Evolutionary conservation across 164 flowering plant species (phyloP).

Genomic region (Liquidambar formosana): DNA sequence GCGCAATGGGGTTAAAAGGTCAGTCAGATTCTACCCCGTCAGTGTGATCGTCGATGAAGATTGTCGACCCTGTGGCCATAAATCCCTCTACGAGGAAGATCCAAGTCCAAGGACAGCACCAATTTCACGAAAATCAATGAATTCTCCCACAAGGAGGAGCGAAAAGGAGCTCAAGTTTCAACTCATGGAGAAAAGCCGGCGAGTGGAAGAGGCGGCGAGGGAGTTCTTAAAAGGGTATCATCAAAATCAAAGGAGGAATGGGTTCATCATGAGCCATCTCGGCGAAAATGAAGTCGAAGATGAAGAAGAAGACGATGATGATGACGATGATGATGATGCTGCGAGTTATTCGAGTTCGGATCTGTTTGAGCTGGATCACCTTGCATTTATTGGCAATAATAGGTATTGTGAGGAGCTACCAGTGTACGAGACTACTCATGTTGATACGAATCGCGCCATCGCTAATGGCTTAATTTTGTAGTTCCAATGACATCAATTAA

Average conservation of each 20-base stretch:
- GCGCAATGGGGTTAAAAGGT: slow-evolving; percentile 36
- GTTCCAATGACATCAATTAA: too few species aligned
- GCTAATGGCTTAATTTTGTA: slow-evolving; percentile 24
- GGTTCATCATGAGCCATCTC: background rate
- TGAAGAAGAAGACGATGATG: slow-evolving; percentile 18
- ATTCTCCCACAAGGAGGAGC: slow-evolving; percentile 17
- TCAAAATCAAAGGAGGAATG: slow-evolving; percentile 30
- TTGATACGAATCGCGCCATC: slow-evolving; percentile 31
- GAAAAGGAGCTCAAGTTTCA: slow-evolving; percentile 32
- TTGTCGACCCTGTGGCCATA: slow-evolving; percentile 28
- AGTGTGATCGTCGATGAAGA: slow-evolving; percentile 42
- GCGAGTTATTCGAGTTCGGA: slow-evolving; percentile 48
- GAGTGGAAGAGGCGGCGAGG: slow-evolving; percentile 51
- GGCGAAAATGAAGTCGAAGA: background rate
- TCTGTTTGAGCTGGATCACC: slow-evolving; percentile 50
- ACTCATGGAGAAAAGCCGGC: slow-evolving; percentile 40
- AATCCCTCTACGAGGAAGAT: slow-evolving; percentile 21
- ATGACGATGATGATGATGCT: slow-evolving; percentile 36
- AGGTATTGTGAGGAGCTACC: slow-evolving; percentile 41
- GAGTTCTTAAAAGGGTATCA: slow-evolving; percentile 42
- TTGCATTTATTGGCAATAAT: slow-evolving; percentile 15
- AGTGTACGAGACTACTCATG: slow-evolving; percentile 45
- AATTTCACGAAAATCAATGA: slow-evolving; percentile 14
- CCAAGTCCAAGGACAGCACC: slow-evolving; percentile 11
- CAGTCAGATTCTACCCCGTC: slow-evolving; percentile 49